Conservation (phyloP, 75 land plant species). For the Sequoia sempervirens region DNA sequence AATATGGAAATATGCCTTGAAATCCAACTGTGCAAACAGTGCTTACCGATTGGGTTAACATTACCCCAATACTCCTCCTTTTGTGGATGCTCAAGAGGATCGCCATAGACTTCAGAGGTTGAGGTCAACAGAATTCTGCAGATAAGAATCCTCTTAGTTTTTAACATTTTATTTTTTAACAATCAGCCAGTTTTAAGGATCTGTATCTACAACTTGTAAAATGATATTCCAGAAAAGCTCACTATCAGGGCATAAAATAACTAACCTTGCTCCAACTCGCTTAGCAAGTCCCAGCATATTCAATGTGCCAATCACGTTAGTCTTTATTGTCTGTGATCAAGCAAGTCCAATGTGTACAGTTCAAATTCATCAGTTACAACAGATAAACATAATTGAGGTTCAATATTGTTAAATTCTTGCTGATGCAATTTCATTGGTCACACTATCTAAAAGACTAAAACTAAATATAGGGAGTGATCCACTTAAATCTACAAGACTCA, state of each 20-base stretch:
- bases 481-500: not conserved
- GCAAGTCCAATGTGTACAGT: not conserved
- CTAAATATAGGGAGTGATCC: not conserved
- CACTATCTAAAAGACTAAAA: not conserved
- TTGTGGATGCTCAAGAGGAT: conserved; percentile 84
- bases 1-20: not conserved
- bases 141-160: not conserved
- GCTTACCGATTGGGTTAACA: conserved; percentile 81
- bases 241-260: not conserved
- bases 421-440: not conserved
- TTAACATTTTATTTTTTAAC: not conserved
- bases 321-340: conserved; percentile 66
- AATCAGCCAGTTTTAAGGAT: not conserved
- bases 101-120: conserved; percentile 86
- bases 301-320: conserved; percentile 81
- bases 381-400: not conserved
- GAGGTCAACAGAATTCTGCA: conserved; percentile 77
- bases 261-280: conserved; percentile 80
- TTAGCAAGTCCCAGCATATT: conserved; percentile 89
- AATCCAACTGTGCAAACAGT: not conserved
- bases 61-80: conserved; percentile 82
- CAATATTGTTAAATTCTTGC: not conserved
- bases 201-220: not conserved
- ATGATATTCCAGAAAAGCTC: not conserved
- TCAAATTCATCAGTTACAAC: not conserved